phyloP scores from a whole-genome alignment of 164 flowering plant species.

The Vitis vinifera region DNA sequence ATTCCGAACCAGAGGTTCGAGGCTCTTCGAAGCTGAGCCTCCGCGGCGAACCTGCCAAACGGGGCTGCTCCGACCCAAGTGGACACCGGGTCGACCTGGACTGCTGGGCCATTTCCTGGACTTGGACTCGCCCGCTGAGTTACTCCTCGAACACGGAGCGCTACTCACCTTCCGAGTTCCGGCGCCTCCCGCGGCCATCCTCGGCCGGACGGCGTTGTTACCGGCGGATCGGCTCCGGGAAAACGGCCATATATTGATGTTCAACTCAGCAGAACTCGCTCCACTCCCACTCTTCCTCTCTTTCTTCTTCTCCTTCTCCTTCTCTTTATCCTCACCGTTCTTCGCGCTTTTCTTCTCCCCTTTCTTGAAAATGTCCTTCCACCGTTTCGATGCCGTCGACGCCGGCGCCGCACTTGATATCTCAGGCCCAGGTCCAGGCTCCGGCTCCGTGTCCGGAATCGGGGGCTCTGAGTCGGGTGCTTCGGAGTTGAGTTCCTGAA shows the following conservation, averaged over 20 bases:
- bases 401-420: conserved; percentile 5
- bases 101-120: conserved; percentile 74
- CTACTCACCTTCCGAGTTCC: conserved; percentile 71
- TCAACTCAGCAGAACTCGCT: conserved; percentile 53
- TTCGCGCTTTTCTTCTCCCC: conserved; percentile 23
- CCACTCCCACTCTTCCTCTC: conserved; percentile 39
- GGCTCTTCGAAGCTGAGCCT: conserved; percentile 16
- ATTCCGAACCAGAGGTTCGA: conserved; percentile 24
- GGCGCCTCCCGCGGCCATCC: conserved; percentile 16
- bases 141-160: conserved; percentile 96
- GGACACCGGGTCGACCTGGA: conserved; percentile 77
- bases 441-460: conserved; percentile 20
- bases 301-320: conserved; percentile 42
- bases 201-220: conserved; percentile 46
- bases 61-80: conserved; percentile 84
- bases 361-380: conserved; percentile 68
- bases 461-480: not conserved
- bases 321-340: conserved; percentile 17
- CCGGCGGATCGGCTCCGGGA: conserved; percentile 91
- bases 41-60: conserved; percentile 83
- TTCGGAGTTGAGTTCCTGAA: not conserved
- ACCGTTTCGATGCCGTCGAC: conserved; percentile 55
- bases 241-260: conserved; percentile 93
- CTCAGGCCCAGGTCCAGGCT: conserved; percentile 11
- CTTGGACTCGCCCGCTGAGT: conserved; percentile 86